Conservation (phyloP, 2,329 filamentous ascomycete species). For the Trichoderma cornu-damae region DNA sequence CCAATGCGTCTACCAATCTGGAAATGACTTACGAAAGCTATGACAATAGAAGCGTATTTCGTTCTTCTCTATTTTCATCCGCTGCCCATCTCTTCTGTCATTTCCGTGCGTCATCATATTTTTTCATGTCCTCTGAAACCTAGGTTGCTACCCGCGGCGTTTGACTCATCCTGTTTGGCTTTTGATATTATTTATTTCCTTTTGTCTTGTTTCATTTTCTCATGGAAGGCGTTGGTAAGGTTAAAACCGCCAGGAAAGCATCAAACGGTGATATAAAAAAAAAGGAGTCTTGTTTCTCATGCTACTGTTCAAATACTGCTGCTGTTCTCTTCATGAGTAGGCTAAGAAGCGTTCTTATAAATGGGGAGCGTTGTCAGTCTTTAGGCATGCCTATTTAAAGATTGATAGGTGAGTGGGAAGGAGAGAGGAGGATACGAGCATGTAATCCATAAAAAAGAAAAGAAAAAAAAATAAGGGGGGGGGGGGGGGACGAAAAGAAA, state of each 20-base stretch:
- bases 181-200: background rate
- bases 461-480: background rate
- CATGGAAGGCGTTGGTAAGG: conserved; percentile 14
- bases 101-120: background rate
- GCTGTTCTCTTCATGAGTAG: background rate
- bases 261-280: conserved; percentile 12
- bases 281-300: background rate
- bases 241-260: background rate
- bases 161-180: background rate
- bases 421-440: background rate
- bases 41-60: background rate
- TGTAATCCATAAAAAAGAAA: background rate
- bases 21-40: conserved; percentile 10
- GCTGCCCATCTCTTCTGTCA: background rate
- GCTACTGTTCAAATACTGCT: background rate
- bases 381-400: background rate
- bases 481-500: background rate
- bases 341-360: background rate
- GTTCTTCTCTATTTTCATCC: background rate
- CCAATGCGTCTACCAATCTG: background rate
- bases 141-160: background rate
- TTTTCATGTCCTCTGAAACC: background rate
- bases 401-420: background rate
- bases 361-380: background rate
- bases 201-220: background rate